Percentiles rank a stretch among this genome's conserved stretches.
These are phyloP conservation scores for Phyllosticta citriasiana DNA, from an alignment of 2,329 filamentous ascomycete species.

Conservation along the genomic window DNA sequence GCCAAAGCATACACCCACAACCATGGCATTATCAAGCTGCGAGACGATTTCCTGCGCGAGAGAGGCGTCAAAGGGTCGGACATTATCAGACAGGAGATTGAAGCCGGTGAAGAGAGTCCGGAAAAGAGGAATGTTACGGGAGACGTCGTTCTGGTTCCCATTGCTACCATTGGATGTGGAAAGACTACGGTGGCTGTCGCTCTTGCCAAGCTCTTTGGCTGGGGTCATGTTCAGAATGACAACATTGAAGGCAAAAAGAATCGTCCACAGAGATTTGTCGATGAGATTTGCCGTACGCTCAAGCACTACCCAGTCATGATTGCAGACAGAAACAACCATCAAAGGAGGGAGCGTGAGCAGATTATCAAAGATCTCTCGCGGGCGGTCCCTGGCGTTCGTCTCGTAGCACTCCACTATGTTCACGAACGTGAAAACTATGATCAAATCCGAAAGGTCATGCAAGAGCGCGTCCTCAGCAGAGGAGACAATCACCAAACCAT, in stretches of 20 bases:
- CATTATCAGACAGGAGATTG: slow-evolving; percentile 66
- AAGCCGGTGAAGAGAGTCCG: slow-evolving; percentile 40
- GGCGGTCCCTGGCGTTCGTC: slow-evolving; percentile 51
- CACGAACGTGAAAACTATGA: slow-evolving; percentile 61
- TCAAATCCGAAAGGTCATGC: slow-evolving; percentile 64
- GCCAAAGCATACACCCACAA: slow-evolving; percentile 69
- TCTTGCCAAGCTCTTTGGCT: slow-evolving; percentile 71
- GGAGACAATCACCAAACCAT: slow-evolving; percentile 99
- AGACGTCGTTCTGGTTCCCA: slow-evolving; percentile 75
- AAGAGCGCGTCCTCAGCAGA: slow-evolving; percentile 66
- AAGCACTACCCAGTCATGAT: slow-evolving; percentile 61
- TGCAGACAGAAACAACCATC: slow-evolving; percentile 90
- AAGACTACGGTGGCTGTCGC: slow-evolving; percentile 89
- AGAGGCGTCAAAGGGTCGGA: slow-evolving; percentile 82
- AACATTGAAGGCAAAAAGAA: slow-evolving; percentile 72
- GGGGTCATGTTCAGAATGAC: slow-evolving; percentile 94
- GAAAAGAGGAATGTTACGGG: slow-evolving; percentile 46
- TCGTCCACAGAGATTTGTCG: slow-evolving; percentile 69
- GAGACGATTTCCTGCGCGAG: slow-evolving; percentile 75
- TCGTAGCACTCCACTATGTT: slow-evolving; percentile 82
- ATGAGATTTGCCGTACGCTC: slow-evolving; percentile 56
- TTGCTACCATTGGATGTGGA: slow-evolving; percentile 90
- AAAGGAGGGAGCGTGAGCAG: slow-evolving; percentile 77
- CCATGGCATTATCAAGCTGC: slow-evolving; percentile 86
- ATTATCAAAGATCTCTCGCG: slow-evolving; percentile 67